Conservation (phyloP, 129 eudicot species). For the Chrysanthemum seticuspe region DNA sequence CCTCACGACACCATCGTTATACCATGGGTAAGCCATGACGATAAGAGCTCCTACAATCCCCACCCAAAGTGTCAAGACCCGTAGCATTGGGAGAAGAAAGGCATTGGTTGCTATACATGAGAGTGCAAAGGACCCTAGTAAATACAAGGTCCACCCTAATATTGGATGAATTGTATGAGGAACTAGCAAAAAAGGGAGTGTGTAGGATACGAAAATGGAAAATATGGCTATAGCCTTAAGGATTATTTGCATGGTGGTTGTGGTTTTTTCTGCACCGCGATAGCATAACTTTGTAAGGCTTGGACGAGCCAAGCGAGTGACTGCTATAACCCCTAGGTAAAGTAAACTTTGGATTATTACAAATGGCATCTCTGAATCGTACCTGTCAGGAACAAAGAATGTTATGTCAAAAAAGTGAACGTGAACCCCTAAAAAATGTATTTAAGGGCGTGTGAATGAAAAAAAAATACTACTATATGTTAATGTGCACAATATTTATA, state of each 20-base stretch:
- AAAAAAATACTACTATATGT: too few species aligned
- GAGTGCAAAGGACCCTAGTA: conserved; percentile 57
- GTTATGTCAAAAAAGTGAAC: background rate
- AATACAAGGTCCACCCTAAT: conserved; percentile 70
- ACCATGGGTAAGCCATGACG: conserved; percentile 86
- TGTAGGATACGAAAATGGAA: conserved; percentile 62
- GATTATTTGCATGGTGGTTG: conserved; percentile 45
- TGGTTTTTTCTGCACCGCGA: conserved; percentile 54
- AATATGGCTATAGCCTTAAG: conserved; percentile 52
- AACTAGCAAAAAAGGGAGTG: conserved; percentile 60
- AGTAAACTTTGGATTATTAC: conserved; percentile 53
- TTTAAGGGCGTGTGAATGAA: too few species aligned
- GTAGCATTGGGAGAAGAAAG: conserved; percentile 59
- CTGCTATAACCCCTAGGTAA: conserved; percentile 62
- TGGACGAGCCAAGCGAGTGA: conserved; percentile 62
- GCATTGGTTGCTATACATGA: conserved; percentile 48
- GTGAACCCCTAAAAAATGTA: background rate
- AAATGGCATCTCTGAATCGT: conserved; percentile 62
- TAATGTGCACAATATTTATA: too few species aligned
- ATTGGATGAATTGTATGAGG: conserved; percentile 84
- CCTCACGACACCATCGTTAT: conserved; percentile 69
- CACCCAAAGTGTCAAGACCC: conserved; percentile 56
- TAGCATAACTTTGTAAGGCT: conserved; percentile 59
- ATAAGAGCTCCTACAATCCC: conserved; percentile 66
- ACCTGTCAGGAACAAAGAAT: conserved; percentile 35